Conservation (phyloP, 441 rosid species). For the Omphalea diandra region DNA sequence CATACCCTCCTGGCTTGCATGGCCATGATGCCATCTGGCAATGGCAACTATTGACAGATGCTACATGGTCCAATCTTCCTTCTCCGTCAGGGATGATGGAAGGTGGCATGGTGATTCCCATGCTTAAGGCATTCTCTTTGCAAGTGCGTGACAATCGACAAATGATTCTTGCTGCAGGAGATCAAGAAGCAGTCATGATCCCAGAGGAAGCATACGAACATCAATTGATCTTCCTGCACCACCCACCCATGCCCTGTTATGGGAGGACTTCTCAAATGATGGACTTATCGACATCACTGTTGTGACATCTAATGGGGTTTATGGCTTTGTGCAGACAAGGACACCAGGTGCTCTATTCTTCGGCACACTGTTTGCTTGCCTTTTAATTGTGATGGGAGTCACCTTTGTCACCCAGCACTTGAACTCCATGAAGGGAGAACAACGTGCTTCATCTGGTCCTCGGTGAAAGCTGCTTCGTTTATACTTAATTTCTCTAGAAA, state of each 20-base stretch:
- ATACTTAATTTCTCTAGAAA: neutral
- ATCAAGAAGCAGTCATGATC: conserved; percentile 73
- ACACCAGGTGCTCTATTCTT: conserved; percentile 99
- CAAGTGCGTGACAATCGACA: conserved; percentile 74
- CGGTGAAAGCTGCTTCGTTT: conserved; percentile 25
- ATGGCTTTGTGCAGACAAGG: conserved; percentile 94
- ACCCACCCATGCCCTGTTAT: conserved; percentile 81
- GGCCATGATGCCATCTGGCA: conserved; percentile 95
- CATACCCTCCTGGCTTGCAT: conserved; percentile 79
- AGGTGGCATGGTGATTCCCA: conserved; percentile 73
- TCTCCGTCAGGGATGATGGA: conserved; percentile 92
- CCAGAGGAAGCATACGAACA: conserved; percentile 77
- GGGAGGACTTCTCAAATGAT: conserved; percentile 90
- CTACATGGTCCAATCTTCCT: conserved; percentile 95
- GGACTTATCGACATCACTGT: conserved; percentile 86
- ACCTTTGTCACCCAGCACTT: conserved; percentile 84
- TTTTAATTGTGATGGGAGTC: conserved; percentile 89
- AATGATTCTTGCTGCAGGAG: conserved; percentile 96
- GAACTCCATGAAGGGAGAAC: conserved; percentile 78
- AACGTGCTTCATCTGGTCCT: conserved; percentile 59
- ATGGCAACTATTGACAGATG: conserved; percentile 91
- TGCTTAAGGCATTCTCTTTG: conserved; percentile 71
- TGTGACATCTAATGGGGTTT: conserved; percentile 83
- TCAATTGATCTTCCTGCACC: conserved; percentile 78
- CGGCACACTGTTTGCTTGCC: conserved; percentile 94